phyloP scores from a whole-genome alignment of 2,329 filamentous ascomycete genomes.

The Aspergillus ustus region DNA sequence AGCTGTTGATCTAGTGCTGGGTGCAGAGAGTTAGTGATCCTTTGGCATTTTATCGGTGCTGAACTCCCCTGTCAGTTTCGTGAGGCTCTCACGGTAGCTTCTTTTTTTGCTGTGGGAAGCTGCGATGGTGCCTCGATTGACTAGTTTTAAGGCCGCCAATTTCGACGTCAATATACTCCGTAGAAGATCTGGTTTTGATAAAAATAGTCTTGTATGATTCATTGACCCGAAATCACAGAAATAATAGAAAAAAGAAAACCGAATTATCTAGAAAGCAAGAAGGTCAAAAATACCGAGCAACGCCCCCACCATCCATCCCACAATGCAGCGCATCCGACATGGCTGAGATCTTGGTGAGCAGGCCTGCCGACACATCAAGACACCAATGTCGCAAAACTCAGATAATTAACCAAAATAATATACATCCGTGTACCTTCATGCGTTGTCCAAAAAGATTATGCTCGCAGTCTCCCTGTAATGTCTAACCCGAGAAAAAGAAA shows the following conservation, averaged over 20 bases:
- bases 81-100: background rate
- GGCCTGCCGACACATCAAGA: background rate
- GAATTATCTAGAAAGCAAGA: background rate
- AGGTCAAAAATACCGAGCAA: background rate
- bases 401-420: constrained; percentile 3
- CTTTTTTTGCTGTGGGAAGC: background rate
- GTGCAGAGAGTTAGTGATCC: background rate
- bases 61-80: background rate
- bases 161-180: background rate
- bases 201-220: constrained; percentile 10
- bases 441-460: background rate
- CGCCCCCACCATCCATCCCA: background rate
- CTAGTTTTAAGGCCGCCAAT: constrained; percentile 1
- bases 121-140: background rate
- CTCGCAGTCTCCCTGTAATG: background rate
- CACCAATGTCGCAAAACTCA: background rate
- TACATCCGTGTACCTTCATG: constrained; percentile 1
- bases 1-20: background rate
- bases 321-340: background rate
- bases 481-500: constrained; percentile 1
- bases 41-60: background rate
- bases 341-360: background rate
- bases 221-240: background rate
- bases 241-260: background rate
- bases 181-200: background rate